A percentile compares a stretch with the other conserved stretches of the same genome.
phyloP scores from a whole-genome alignment of 139 green algal genomes.

The Spirogloea muscicola region DNA sequence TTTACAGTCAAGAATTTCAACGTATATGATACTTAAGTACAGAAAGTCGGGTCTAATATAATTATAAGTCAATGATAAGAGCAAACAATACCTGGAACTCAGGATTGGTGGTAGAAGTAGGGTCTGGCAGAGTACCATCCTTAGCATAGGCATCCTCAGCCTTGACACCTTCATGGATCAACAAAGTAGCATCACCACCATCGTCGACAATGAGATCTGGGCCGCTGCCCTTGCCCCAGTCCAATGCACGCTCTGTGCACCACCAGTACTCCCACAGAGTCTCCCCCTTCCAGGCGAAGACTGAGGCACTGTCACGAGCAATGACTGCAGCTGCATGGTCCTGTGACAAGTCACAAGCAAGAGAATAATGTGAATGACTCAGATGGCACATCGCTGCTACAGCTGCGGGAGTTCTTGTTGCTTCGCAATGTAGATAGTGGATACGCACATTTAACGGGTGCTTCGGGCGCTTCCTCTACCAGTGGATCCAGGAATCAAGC shows the following conservation, averaged over 20 bases:
- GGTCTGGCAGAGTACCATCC: conserved; percentile 88
- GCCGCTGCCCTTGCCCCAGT: conserved; percentile 74
- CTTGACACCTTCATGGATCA: conserved; percentile 96
- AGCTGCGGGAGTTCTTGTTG: too few species aligned
- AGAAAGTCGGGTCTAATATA: too few species aligned
- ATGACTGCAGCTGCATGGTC: conserved; percentile 96
- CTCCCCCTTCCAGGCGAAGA: conserved; percentile 99
- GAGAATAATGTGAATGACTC: too few species aligned
- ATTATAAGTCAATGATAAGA: too few species aligned
- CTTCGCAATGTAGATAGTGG: too few species aligned
- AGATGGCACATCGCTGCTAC: too few species aligned
- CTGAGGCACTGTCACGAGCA: conserved; percentile 81
- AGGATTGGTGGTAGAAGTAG: conserved; percentile 87
- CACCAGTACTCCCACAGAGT: conserved; percentile 99
- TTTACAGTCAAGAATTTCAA: too few species aligned
- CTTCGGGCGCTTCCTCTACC: too few species aligned
- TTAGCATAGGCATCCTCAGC: conserved; percentile 87
- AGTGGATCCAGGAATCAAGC: too few species aligned
- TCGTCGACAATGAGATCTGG: conserved; percentile 95
- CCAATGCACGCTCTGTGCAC: conserved; percentile 89
- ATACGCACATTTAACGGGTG: too few species aligned
- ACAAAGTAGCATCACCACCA: conserved; percentile 91
- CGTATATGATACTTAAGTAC: too few species aligned
- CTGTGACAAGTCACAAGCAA: too few species aligned
- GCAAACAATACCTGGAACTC: conserved; percentile 98